Conservation (phyloP, 2,329 filamentous ascomycete genomes). For the Aspergillus proliferans region DNA sequence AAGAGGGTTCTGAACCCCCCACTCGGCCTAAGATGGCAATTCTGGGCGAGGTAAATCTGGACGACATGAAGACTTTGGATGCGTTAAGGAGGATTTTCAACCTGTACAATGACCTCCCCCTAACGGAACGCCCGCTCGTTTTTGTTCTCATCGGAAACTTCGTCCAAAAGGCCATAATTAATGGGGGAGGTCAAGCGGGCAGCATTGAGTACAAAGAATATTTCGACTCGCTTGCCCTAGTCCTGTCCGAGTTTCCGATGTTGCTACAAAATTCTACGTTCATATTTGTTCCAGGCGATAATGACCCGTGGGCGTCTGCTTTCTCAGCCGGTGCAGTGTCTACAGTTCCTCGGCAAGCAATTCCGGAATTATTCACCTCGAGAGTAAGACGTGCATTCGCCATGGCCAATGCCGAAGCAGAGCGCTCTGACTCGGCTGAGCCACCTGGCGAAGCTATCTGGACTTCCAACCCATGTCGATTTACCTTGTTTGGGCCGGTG, state of each 20-base stretch:
- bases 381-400: conserved; percentile 75
- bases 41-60: conserved; percentile 78
- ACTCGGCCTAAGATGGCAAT: conserved; percentile 58
- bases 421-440: conserved; percentile 43
- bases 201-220: conserved; percentile 96
- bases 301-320: conserved; percentile 91
- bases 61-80: conserved; percentile 72
- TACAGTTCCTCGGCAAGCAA: conserved; percentile 44
- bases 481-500: conserved; percentile 78
- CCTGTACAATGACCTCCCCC: conserved; percentile 61
- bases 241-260: conserved; percentile 74
- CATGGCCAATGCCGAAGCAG: conserved; percentile 65
- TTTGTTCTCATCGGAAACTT: conserved; percentile 89
- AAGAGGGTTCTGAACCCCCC: conserved; percentile 21
- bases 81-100: conserved; percentile 74
- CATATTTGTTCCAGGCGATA: conserved; percentile 90
- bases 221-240: conserved; percentile 79
- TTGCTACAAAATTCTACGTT: conserved; percentile 77
- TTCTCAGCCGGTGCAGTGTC: conserved; percentile 52
- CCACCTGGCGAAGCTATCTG: conserved; percentile 70
- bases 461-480: conserved; percentile 77
- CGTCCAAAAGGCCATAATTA: conserved; percentile 51
- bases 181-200: conserved; percentile 64
- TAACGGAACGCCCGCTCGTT: conserved; percentile 62
- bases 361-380: conserved; percentile 87